Conservation (phyloP, 2,329 filamentous ascomycete genomes). For the Cyphellophora attinorum region DNA sequence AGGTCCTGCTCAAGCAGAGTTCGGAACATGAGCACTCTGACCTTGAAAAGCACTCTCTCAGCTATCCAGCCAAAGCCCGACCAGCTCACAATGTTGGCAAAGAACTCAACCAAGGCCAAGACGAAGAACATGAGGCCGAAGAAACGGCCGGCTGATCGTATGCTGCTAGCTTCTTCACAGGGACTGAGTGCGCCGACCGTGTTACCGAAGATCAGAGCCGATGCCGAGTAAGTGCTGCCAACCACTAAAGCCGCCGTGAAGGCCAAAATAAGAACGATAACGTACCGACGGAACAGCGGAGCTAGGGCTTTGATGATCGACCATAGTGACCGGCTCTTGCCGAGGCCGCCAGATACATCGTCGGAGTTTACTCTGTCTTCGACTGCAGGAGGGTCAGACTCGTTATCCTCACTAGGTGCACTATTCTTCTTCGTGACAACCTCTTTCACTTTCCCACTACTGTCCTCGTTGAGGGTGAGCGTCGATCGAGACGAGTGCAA, state of each 20-base stretch:
- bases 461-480: neutral
- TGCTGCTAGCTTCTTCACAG: conserved; percentile 39
- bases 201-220: conserved; percentile 52
- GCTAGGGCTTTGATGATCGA: conserved; percentile 23
- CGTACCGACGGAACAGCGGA: conserved; percentile 34
- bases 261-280: conserved; percentile 36
- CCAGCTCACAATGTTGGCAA: conserved; percentile 53
- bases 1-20: conserved; percentile 12
- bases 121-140: conserved; percentile 53
- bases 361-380: conserved; percentile 9
- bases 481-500: neutral
- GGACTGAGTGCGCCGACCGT: conserved; percentile 48
- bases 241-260: conserved; percentile 44
- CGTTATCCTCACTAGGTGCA: neutral
- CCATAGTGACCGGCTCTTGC: neutral
- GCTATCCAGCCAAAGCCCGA: conserved; percentile 25
- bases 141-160: conserved; percentile 41
- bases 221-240: conserved; percentile 47
- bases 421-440: neutral
- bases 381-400: neutral
- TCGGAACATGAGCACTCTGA: conserved; percentile 14
- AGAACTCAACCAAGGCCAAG: conserved; percentile 49
- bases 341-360: conserved; percentile 9
- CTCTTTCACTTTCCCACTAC: no score
- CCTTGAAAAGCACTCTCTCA: conserved; percentile 10